These are phyloP conservation scores for Lasiodiplodia gonubiensis DNA, from an alignment of 2,329 filamentous ascomycete genomes.

Conservation along the genomic window DNA sequence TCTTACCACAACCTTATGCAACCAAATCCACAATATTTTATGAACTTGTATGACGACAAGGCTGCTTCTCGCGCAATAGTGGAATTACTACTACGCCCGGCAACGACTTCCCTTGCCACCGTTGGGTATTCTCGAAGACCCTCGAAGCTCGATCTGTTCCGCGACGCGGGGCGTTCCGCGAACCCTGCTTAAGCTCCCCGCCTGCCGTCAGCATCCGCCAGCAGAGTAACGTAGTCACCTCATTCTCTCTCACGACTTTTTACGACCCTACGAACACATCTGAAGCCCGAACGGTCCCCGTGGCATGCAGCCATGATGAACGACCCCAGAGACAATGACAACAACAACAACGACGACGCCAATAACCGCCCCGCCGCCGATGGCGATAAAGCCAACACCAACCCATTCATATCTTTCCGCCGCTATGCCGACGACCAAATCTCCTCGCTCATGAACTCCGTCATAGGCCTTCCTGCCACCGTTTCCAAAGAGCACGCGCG, in stretches of 20 bases:
- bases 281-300: neutral
- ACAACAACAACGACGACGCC: constrained; percentile 41
- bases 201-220: neutral
- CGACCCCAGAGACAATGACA: constrained; percentile 13
- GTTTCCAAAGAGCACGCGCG: constrained; percentile 36
- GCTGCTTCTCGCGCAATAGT: neutral
- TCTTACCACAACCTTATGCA: too few relatives aligned
- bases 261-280: neutral
- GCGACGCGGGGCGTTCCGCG: neutral
- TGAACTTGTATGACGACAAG: neutral
- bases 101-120: constrained; percentile 2
- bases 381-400: neutral
- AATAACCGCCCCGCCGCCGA: constrained; percentile 2
- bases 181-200: constrained; percentile 22
- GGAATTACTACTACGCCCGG: neutral
- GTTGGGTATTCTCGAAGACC: neutral
- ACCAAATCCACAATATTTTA: too few relatives aligned
- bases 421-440: constrained; percentile 65
- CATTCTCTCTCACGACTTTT: neutral
- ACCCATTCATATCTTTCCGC: constrained; percentile 66
- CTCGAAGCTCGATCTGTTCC: neutral
- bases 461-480: constrained; percentile 55
- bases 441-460: constrained; percentile 58
- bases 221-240: neutral
- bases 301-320: constrained; percentile 20